These are phyloP conservation scores for Sphaerosporella brunnea DNA, from an alignment of 495 filamentous ascomycete genomes.

Conservation along the genomic window DNA sequence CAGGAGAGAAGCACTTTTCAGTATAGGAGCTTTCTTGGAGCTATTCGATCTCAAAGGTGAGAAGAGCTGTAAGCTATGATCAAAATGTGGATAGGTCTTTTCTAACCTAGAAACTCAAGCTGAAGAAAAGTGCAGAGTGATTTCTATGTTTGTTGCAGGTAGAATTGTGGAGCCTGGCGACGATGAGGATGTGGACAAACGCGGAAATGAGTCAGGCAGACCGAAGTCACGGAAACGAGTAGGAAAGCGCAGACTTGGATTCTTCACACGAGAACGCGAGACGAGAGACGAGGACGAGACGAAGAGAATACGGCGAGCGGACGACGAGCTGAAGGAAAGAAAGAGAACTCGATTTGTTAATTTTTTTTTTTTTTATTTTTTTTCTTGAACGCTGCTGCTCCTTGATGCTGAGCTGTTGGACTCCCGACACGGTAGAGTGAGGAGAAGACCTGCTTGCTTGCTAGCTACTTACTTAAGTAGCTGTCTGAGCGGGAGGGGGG, in stretches of 20 bases:
- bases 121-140: too few species aligned
- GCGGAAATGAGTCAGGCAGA: background rate
- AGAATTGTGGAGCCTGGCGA: background rate
- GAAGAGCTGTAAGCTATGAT: background rate
- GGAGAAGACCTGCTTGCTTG: too few species aligned
- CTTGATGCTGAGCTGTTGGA: too few species aligned
- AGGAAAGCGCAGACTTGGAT: too few species aligned
- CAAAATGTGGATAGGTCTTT: background rate
- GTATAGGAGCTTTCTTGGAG: background rate
- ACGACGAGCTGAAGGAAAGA: background rate
- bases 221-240: background rate
- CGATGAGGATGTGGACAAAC: background rate
- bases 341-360: too few species aligned
- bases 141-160: background rate
- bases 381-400: too few species aligned
- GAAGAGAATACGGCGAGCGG: background rate
- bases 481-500: too few species aligned
- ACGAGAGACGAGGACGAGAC: background rate
- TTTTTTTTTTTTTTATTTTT: background rate
- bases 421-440: too few species aligned
- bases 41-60: background rate
- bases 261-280: too few species aligned
- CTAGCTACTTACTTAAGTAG: too few species aligned
- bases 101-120: background rate
- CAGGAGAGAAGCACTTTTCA: background rate